Evolutionary conservation across 2,329 filamentous ascomycete genomes (phyloP).

Genomic region (Fusarium pseudonygamai): DNA sequence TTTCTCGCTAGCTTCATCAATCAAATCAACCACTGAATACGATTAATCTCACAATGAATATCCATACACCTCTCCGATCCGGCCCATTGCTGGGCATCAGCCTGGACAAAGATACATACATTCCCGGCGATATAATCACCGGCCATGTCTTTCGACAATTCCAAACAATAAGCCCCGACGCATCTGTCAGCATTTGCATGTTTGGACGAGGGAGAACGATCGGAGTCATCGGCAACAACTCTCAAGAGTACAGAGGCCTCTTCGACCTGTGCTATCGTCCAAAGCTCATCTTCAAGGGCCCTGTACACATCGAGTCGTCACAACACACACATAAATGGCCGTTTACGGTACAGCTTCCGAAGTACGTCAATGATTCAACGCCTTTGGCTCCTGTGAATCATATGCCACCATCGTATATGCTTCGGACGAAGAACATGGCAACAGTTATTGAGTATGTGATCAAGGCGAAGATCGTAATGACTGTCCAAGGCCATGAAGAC

Average conservation of each 20-base stretch:
- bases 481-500: background rate
- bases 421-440: background rate
- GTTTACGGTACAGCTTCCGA: slow-evolving; percentile 43
- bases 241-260: slow-evolving; percentile 24
- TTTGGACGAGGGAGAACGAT: slow-evolving; percentile 41
- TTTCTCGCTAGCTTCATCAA: too few relatives aligned
- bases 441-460: slow-evolving; percentile 48
- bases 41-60: background rate
- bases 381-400: background rate
- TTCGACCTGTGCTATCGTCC: background rate
- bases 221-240: slow-evolving; percentile 22
- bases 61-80: background rate
- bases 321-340: slow-evolving; percentile 37
- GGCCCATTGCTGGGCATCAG: slow-evolving; percentile 11
- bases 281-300: slow-evolving; percentile 33
- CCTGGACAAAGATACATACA: background rate
- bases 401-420: slow-evolving; percentile 6
- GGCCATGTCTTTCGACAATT: slow-evolving; percentile 39
- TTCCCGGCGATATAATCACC: slow-evolving; percentile 42
- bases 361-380: slow-evolving; percentile 10
- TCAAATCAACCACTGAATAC: too few relatives aligned
- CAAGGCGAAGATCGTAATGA: slow-evolving; percentile 40
- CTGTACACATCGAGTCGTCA: slow-evolving; percentile 36
- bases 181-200: slow-evolving; percentile 36
- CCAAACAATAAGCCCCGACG: slow-evolving; percentile 32